These are phyloP conservation scores for Ascochyta fabae DNA, from an alignment of 2,329 filamentous ascomycete genomes.

Conservation along the genomic window DNA sequence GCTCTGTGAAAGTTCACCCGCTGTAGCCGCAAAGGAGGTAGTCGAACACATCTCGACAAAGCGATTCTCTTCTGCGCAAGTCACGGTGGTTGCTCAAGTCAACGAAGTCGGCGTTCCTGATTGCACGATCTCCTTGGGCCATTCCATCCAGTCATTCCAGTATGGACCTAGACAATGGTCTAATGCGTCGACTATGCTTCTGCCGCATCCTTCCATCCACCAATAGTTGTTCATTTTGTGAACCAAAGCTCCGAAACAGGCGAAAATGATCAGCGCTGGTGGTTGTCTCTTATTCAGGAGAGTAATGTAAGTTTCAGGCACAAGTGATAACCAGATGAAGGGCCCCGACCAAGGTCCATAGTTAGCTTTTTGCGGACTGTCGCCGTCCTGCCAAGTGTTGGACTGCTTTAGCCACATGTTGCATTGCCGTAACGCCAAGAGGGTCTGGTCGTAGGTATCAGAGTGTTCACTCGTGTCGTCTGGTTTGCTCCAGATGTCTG, in stretches of 20 bases:
- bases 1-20: no score
- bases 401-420: slow-evolving; percentile 24
- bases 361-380: slow-evolving; percentile 13
- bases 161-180: slow-evolving; percentile 25
- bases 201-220: slow-evolving; percentile 33
- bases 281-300: slow-evolving; percentile 28
- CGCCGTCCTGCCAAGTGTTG: background rate
- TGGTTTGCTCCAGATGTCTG: slow-evolving; percentile 18
- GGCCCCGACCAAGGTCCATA: slow-evolving; percentile 23
- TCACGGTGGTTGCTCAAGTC: background rate
- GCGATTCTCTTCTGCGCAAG: no score
- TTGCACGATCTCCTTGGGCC: slow-evolving; percentile 16
- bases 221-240: slow-evolving; percentile 20
- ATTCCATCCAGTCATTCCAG: slow-evolving; percentile 22
- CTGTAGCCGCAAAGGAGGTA: no score
- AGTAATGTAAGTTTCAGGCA: slow-evolving; percentile 19
- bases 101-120: background rate
- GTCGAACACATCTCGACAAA: no score
- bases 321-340: slow-evolving; percentile 27
- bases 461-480: slow-evolving; percentile 8
- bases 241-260: slow-evolving; percentile 24
- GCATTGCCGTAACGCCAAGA: slow-evolving; percentile 17
- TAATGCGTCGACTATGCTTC: slow-evolving; percentile 23
- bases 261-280: slow-evolving; percentile 27
- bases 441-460: slow-evolving; percentile 15